Base-by-base conservation (phyloP, 1,139 yeast genomes). In the Nakaseomyces kungkrabaensis region DNA sequence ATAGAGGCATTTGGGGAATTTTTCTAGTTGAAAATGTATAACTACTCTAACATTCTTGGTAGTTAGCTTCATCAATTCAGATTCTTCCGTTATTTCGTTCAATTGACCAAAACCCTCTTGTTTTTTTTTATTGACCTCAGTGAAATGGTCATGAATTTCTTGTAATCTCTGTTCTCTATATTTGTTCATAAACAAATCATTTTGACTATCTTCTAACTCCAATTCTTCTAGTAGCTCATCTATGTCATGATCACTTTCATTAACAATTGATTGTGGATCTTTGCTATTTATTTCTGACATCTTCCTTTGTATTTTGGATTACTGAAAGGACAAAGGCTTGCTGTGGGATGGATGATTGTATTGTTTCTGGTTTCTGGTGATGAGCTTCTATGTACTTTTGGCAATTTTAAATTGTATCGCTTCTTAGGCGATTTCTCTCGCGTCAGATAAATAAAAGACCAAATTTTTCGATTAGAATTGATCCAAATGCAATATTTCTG, bases 91-190 rank as follows among this genome's bases (percentile, higher is more conserved):
- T 17, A 78, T 55, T 4, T 66, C 68, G 43, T 64, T 64, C 25
- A 80, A 65, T 33, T 62, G 57, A 4, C 82, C 81, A 51, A 73
- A 68, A 3, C 71, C 74, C 5, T 68, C 72, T 32, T 66, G 67
- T 17, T 52, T 49, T 51, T 68, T 68, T 45, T 68, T 66, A 27
- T 72, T 72, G 32, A 66, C 77, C 59, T 51, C 63, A 57, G 60
- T 69, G 64, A 66, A 60, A 77, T 61, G 73, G 55, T 52, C 71
- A 54, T 65, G 77, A 73, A 90, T 73, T 46, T 83, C 78, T 27
- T 73, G 67, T 49, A 85, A 72, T 61, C 94, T 94, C 41, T 72
- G 69, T 59, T 82, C 78, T 58, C 97, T 74, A 66, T 89, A 89
- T 31, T 78, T 82, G 10, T 46, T 45, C 61, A 86, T 85, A 51